Conservation (phyloP, 192 early-diverging fungal species). For the Rhizoclosmatium globosum region DNA sequence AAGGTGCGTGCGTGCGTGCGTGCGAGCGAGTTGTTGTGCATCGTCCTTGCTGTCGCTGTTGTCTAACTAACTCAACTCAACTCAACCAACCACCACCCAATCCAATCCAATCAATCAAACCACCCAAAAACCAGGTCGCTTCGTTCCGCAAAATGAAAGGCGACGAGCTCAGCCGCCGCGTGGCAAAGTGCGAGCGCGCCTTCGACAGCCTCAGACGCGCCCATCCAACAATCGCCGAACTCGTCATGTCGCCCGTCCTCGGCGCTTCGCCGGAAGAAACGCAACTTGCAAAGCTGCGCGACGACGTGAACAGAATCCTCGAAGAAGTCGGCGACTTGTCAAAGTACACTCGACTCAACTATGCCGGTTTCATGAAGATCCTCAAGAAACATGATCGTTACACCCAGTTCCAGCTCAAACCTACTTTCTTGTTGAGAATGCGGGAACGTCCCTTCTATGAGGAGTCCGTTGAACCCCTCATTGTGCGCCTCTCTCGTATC, state of each 20-base stretch:
- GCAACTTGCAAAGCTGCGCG: conserved; percentile 36
- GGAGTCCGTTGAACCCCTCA: conserved; percentile 81
- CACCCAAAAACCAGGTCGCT: conserved; percentile 44
- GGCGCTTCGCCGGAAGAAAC: conserved; percentile 23
- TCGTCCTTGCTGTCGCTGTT: neutral
- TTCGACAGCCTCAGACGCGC: conserved; percentile 41
- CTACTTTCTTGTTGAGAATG: conserved; percentile 68
- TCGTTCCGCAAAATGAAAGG: conserved; percentile 62
- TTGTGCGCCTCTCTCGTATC: conserved; percentile 76
- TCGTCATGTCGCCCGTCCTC: conserved; percentile 19
- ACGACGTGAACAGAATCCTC: conserved; percentile 51
- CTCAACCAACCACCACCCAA: neutral
- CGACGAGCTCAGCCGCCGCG: conserved; percentile 59
- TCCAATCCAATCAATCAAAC: no score
- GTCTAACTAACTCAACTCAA: no score
- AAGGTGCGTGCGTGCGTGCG: conserved; percentile 58
- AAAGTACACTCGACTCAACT: conserved; percentile 61
- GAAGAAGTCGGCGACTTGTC: conserved; percentile 58
- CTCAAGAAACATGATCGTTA: conserved; percentile 99
- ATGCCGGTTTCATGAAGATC: conserved; percentile 70
- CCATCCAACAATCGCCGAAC: conserved; percentile 36
- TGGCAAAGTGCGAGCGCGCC: conserved; percentile 53
- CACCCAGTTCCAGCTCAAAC: conserved; percentile 80
- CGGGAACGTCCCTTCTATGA: conserved; percentile 79
- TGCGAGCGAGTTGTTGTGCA: neutral